Evolutionary conservation across 169 alveolate species (phyloP).

Genomic region (Theileria sp.): DNA sequence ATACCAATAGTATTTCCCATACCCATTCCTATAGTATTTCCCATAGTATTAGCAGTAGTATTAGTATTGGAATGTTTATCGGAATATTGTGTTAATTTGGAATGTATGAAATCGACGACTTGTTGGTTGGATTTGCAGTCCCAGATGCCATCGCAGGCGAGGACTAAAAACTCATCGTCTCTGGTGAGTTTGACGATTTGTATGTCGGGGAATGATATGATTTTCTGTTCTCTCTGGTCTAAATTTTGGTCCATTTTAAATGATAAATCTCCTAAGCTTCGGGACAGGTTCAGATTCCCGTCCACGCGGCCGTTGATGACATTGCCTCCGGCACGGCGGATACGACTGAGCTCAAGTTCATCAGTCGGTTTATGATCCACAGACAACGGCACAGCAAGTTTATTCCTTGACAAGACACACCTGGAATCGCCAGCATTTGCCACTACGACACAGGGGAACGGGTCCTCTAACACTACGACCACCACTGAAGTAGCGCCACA

Average conservation of each 20-base stretch:
- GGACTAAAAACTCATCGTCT: slow-evolving; percentile 91
- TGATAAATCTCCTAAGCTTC: slow-evolving; percentile 96
- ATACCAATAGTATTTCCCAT: too few relatives aligned
- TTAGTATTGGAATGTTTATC: slow-evolving; percentile 46
- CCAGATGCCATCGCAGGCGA: slow-evolving; percentile 99
- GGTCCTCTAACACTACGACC: slow-evolving; percentile 77
- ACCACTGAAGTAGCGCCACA: slow-evolving; percentile 89
- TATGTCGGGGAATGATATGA: slow-evolving; percentile 93
- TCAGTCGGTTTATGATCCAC: slow-evolving; percentile 97
- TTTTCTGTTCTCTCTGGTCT: slow-evolving; percentile 88
- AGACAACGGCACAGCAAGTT: slow-evolving; percentile 89
- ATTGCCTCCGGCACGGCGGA: slow-evolving; percentile 92
- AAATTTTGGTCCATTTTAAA: slow-evolving; percentile 87
- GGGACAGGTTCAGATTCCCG: slow-evolving; percentile 93
- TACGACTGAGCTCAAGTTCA: slow-evolving; percentile 90
- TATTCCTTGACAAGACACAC: slow-evolving; percentile 91
- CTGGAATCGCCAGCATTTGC: slow-evolving; percentile 99
- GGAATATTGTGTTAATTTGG: neutral
- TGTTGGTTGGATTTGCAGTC: slow-evolving; percentile 92
- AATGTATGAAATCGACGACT: slow-evolving; percentile 83
- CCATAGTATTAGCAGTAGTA: too few relatives aligned
- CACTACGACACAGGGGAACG: slow-evolving; percentile 75
- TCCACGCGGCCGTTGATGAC: slow-evolving; percentile 93
- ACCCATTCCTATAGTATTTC: neutral
- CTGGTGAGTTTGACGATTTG: slow-evolving; percentile 77